Base-by-base conservation (phyloP, 345 rosid genomes). In the Ceriops decandra region DNA sequence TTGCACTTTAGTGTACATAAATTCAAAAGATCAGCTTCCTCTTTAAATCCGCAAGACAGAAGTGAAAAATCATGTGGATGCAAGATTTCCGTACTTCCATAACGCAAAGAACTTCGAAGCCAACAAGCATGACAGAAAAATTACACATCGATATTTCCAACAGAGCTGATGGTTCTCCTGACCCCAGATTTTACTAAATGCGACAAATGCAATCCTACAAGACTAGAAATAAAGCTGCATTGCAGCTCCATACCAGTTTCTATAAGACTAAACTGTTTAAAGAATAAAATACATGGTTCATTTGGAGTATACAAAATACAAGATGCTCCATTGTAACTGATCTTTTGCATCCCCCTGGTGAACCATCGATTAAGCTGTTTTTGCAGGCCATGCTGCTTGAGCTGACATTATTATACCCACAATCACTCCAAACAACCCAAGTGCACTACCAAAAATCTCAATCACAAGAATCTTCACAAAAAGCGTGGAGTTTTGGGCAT, bases 401-500 rank as follows among this genome's bases (percentile, higher is more conserved):
- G 99, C 93, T 62, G 99, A 95, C 99, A 95, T 95, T 60, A 95
- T 95, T 63, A 95, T 91, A 68, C 99, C 95, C n/a, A 95, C 95
- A 63, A 95, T 95, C 79, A 95, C 98, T 71, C 97, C 99, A 63
- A 95, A 95, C 86, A 95, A 79, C 47, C 99, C 99, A 8, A 95
- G 90, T 0, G 99, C 99, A 77, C 99, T 95, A 52, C 99, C 99
- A 54, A 95, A 92, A 73, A 95, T 95, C 82, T 95, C 98, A 30
- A 92, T 95, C 82, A 92, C 99, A 66, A 95, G 93, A 79, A 95
- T 92, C 87, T 95, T 95, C 70, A 95, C 99, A 75, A 92, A 95
- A 27, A 95, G 93, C 0, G 95, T 81, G 19, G 98, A 95, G 84
- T 95, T 95, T 68, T 95, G 99, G 19, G 99, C 99, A 79, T 95